Base-by-base conservation (phyloP, 306 rosid species). In the Biancaea sappan region DNA sequence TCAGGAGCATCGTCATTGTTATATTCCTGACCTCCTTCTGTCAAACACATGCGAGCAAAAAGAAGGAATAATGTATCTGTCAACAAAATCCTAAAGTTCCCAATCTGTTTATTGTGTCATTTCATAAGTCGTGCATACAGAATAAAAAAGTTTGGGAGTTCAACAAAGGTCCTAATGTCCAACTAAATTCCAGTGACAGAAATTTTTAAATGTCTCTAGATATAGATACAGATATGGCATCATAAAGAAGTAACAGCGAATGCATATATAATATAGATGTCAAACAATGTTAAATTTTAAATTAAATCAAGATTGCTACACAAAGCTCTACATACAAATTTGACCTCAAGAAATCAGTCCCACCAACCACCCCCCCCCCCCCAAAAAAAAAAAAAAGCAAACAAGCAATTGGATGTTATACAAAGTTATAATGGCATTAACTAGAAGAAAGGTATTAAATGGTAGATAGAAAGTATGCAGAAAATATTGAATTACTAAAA, bases 1-100 rank as follows among this genome's bases (percentile, higher is more conserved):
- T 84, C 90, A 72, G 90, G 90, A 69, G 88, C 80, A 73, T 86
- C 90, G 72, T 86, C 90, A 58, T 69, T 86, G 78, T 51, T 65
- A 54, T 68, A 75, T 61, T 81, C 88, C 81, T 72, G 84, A 72
- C 88, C 84, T 74, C 81, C 90, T 75, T 86, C 90, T 86, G 78
- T 71, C 56, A 56, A 74, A 72, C 53, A 79, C 77, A 76, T 8
- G 14, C n/a, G 44, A 11, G 25, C 12, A 29, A 65, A 61, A 24
- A 69, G 35, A 34, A 32, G 14, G 5, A 71, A 62, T 16, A 76
- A 6, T 50, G 9, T 72, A 71, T 54, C 29, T 37, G 60, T 58
- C 76, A 74, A 25, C 24, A 60, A 34, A 59, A 74, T 74, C 71
- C 57, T 43, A 48, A 65, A 43, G 34, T 58, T 73, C 77, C 76